Conservation (phyloP, 1,284 basidiomycete species). For the Fomitopsis pinicola region DNA sequence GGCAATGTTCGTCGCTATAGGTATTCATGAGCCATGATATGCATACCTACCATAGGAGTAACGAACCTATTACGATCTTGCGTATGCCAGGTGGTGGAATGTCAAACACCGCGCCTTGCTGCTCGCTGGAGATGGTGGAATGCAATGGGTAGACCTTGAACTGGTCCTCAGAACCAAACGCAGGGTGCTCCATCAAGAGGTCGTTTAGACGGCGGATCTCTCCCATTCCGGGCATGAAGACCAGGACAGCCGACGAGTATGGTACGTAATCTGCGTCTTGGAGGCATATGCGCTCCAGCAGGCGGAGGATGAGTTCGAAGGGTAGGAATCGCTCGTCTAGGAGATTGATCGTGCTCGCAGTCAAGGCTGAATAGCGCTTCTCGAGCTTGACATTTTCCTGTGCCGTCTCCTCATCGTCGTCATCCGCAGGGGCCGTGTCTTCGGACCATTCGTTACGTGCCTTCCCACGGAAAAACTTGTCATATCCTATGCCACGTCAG, state of each 20-base stretch:
- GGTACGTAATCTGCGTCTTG: constrained; percentile 46
- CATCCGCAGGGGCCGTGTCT: constrained; percentile 52
- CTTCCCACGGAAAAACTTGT: constrained; percentile 64
- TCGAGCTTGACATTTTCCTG: constrained; percentile 54
- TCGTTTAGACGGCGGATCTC: constrained; percentile 93
- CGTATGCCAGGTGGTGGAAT: constrained; percentile 74
- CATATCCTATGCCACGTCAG: constrained; percentile 33
- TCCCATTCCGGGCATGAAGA: constrained; percentile 93
- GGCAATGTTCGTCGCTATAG: constrained; percentile 72
- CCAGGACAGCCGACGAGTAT: constrained; percentile 81
- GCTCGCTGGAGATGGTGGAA: constrained; percentile 88
- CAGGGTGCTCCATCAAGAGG: constrained; percentile 70
- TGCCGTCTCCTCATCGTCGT: constrained; percentile 69
- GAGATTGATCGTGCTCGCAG: constrained; percentile 78
- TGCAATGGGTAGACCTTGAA: constrained; percentile 92
- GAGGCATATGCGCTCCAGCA: constrained; percentile 88
- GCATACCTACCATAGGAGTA: background rate
- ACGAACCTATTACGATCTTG: constrained; percentile 88
- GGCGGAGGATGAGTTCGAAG: constrained; percentile 83
- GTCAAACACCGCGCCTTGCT: constrained; percentile 89
- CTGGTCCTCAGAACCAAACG: constrained; percentile 60
- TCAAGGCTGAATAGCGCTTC: constrained; percentile 71
- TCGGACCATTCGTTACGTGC: constrained; percentile 72
- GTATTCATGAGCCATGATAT: constrained; percentile 19
- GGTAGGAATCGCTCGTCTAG: constrained; percentile 90